phyloP scores from a whole-genome alignment of 768 basidiomycete species.

The Serpula lacrymans region DNA sequence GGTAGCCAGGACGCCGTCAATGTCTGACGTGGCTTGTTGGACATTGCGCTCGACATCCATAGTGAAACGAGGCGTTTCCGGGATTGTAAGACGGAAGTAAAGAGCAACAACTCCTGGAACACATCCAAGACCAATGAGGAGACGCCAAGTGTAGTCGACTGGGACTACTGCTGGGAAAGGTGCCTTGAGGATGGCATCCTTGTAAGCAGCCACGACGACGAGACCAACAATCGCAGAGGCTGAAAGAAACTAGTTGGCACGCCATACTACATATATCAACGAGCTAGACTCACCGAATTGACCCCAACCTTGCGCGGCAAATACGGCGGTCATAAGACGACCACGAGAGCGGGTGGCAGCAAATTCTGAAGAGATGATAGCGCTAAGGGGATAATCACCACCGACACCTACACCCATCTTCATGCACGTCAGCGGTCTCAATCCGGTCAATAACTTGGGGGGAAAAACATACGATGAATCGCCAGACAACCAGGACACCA shows the following conservation, averaged over 20 bases:
- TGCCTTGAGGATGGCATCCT: conserved; percentile 49
- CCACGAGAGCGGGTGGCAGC: conserved; percentile 75
- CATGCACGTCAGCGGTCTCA: not conserved
- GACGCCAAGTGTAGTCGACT: conserved; percentile 81
- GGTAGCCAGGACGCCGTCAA: conserved; percentile 59
- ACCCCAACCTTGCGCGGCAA: conserved; percentile 86
- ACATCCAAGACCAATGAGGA: conserved; percentile 85
- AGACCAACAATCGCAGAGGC: conserved; percentile 66
- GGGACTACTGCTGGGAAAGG: conserved; percentile 35
- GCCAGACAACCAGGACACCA: conserved; percentile 79
- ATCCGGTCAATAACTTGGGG: not conserved
- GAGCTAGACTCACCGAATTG: conserved; percentile 54
- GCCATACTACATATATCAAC: not conserved
- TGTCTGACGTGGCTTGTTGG: conserved; percentile 68
- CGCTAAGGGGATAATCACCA: conserved; percentile 83
- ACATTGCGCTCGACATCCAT: conserved; percentile 90
- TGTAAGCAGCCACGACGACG: conserved; percentile 67
- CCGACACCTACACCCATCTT: conserved; percentile 83
- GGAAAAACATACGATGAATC: conserved; percentile 53
- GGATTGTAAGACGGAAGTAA: conserved; percentile 91
- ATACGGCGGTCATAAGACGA: conserved; percentile 87
- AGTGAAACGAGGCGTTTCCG: conserved; percentile 87
- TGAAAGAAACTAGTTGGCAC: conserved; percentile 15
- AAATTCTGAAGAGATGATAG: conserved; percentile 89
- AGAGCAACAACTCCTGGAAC: conserved; percentile 78